These are phyloP conservation scores for Filobasidium uniguttulatum DNA, from an alignment of 1,284 basidiomycete species.

Conservation along the genomic window DNA sequence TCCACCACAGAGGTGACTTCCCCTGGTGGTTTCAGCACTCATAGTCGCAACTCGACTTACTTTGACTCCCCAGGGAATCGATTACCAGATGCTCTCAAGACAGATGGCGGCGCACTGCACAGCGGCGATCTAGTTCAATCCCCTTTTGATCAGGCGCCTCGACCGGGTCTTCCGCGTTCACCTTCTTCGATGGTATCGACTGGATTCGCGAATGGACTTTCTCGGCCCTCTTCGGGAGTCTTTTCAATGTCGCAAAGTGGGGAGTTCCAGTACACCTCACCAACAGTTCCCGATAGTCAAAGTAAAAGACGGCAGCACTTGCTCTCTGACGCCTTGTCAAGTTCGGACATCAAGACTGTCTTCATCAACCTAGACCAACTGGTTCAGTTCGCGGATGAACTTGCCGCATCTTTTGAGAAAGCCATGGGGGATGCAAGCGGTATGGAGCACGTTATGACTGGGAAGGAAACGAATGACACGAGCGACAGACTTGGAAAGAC, in stretches of 20 bases:
- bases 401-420: constrained; percentile 39
- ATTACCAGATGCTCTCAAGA: no score
- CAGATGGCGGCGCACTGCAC: constrained; percentile 22
- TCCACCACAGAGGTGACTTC: not conserved
- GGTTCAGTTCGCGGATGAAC: constrained; percentile 54
- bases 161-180: not conserved
- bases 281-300: not conserved
- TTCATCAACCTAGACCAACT: constrained; percentile 68
- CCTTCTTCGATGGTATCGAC: not conserved
- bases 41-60: constrained; percentile 20
- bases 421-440: constrained; percentile 35
- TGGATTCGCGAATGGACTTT: not conserved
- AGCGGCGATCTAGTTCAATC: constrained; percentile 5
- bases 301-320: not conserved
- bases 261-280: no score
- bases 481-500: constrained; percentile 62
- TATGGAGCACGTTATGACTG: constrained; percentile 1
- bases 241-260: not conserved
- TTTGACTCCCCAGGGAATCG: no score
- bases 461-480: constrained; percentile 35
- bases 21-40: constrained; percentile 15
- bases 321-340: constrained; percentile 45
- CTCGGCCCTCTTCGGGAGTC: not conserved
- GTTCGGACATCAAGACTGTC: constrained; percentile 56
- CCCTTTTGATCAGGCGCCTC: not conserved